These are phyloP conservation scores for Pseudogymnoascus sp. DNA, from an alignment of 2,329 filamentous ascomycete species.

Conservation along the genomic window DNA sequence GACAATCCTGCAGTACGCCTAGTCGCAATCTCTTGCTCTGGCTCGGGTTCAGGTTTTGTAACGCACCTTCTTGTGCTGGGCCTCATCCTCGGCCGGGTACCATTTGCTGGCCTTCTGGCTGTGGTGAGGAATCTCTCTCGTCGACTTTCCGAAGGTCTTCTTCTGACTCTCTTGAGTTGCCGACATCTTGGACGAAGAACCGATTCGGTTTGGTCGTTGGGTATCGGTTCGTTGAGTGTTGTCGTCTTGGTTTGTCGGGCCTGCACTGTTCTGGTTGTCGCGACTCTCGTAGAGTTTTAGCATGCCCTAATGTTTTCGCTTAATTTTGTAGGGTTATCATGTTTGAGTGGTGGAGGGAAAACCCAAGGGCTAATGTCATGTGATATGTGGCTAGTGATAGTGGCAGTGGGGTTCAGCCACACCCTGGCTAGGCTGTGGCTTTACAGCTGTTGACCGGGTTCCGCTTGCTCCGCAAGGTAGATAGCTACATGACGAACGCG, in stretches of 20 bases:
- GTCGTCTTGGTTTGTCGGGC: constrained; percentile 17
- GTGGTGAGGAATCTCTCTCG: constrained; percentile 79
- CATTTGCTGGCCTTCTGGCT: constrained; percentile 96
- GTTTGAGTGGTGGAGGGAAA: background rate
- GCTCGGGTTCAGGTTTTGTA: constrained; percentile 2
- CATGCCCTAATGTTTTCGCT: constrained; percentile 11
- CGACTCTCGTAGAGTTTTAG: constrained; percentile 6
- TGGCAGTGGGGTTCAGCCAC: background rate
- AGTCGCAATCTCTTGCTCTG: constrained; percentile 7
- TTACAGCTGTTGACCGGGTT: background rate
- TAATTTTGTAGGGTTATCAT: constrained; percentile 9
- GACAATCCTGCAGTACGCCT: background rate
- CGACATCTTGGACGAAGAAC: constrained; percentile 53
- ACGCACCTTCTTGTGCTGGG: constrained; percentile 87
- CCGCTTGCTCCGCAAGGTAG: constrained; percentile 3
- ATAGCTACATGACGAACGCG: constrained; percentile 14
- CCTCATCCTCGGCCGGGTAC: constrained; percentile 93
- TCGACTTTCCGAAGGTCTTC: constrained; percentile 97
- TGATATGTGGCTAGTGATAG: constrained; percentile 3
- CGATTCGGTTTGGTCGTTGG: constrained; percentile 20
- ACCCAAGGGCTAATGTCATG: constrained; percentile 5
- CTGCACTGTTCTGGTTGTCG: constrained; percentile 8
- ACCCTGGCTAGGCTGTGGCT: constrained; percentile 4
- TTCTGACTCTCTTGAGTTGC: constrained; percentile 47
- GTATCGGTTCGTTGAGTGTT: constrained; percentile 22